A percentile compares a stretch with the other conserved stretches of the same genome.
phyloP scores from a whole-genome alignment of 148 eudicot species.

The Fagopyrum esculentum region DNA sequence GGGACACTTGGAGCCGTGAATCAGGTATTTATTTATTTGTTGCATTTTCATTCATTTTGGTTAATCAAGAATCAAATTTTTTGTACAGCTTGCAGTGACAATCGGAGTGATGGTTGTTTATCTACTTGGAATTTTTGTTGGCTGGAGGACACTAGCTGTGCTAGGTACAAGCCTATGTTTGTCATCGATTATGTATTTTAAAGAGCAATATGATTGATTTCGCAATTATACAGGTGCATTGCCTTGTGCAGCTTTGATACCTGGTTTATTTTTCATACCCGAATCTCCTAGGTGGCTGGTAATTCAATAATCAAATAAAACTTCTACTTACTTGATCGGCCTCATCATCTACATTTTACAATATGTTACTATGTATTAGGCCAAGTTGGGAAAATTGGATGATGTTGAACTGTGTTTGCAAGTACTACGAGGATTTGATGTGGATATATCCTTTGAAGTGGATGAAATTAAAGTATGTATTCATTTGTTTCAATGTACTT shows the following conservation, averaged over 20 bases:
- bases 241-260: slow-evolving; percentile 72
- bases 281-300: slow-evolving; percentile 99
- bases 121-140: slow-evolving; percentile 62
- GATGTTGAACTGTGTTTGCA: slow-evolving; percentile 81
- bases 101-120: slow-evolving; percentile 79
- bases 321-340: not conserved
- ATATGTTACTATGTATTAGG: slow-evolving; percentile 29
- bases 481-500: not conserved
- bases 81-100: slow-evolving; percentile 65
- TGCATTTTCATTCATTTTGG: not conserved
- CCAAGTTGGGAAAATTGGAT: slow-evolving; percentile 82
- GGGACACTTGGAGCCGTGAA: slow-evolving; percentile 86
- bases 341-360: not conserved
- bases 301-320: slow-evolving; percentile 1
- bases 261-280: slow-evolving; percentile 89
- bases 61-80: not conserved
- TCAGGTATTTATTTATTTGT: slow-evolving; percentile 40
- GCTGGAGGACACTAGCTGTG: slow-evolving; percentile 79
- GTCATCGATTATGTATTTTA: not conserved
- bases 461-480: slow-evolving; percentile 46
- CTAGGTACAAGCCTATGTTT: slow-evolving; percentile 34
- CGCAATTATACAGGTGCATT: slow-evolving; percentile 48
- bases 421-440: slow-evolving; percentile 75
- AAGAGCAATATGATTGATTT: not conserved
- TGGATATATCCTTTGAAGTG: slow-evolving; percentile 44